Evolutionary conservation across 148 eudicot species (phyloP), one percentile per base, ranked within the genome.

Genomic region (Amaranthus cruentus): DNA sequence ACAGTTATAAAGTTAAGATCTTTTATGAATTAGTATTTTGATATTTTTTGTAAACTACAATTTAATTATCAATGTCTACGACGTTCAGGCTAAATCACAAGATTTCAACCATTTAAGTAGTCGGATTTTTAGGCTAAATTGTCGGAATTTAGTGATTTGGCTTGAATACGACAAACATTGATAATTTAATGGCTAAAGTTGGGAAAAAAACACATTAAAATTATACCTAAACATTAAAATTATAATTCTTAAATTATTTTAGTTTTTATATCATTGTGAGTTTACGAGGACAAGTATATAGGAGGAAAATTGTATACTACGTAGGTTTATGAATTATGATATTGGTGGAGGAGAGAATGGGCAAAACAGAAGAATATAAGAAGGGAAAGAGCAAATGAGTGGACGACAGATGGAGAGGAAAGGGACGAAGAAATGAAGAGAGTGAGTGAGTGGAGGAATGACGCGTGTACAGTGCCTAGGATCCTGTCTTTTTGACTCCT

Each of bases 381-480:
- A 10, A 54, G 8, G 43, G 0, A 12, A n/a, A 57, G 0, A 42
- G 55, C 81, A 38, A 84, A 78, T 75, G 53, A 58, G n/a, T 7
- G 44, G 5, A 1, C 10, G 79, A 81, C 83, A 81, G 5, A 54
- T 81, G 87, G 53, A 69, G 7, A 21, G 14, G 69, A 52, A 13
- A 13, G 44, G 75, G 66, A 52, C 13, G 66, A 8, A 4, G 54
- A 71, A 47, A 56, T n/a, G 53, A 51, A 48, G 73, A 57, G 56
- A 80, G 78, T n/a, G 64, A 66, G 59, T 73, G 15, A 70, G 76
- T 81, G 82, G 59, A 9, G 6, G 15, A 60, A 57, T 81, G 80
- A 81, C 87, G 79, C 76, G 77, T 55, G 74, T 60, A 84, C 81
- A 81, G 76, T 76, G 76, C 82, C 55, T 73, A 66, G 77, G 84